Conservation (phyloP, 2,329 filamentous ascomycete species). For the Pezicula radicicola region DNA sequence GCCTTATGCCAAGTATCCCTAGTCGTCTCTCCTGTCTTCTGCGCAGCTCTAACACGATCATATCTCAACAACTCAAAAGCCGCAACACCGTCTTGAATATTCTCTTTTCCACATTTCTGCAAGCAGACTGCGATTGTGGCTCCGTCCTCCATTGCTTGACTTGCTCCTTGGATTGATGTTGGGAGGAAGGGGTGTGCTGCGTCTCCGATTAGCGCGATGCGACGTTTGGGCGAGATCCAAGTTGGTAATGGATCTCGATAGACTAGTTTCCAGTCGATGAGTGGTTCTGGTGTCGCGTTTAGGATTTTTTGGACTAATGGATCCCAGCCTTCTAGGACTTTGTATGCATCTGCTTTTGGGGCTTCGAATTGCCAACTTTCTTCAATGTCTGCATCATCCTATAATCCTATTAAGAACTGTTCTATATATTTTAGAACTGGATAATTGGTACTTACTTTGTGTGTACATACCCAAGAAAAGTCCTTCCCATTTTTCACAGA, state of each 20-base stretch:
- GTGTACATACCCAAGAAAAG: slow-evolving; percentile 53
- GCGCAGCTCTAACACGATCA: slow-evolving; percentile 17
- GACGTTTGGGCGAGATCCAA: slow-evolving; percentile 21
- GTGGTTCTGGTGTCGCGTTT: slow-evolving; percentile 17
- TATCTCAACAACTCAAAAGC: slow-evolving; percentile 19
- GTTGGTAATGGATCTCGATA: slow-evolving; percentile 26
- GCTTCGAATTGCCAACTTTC: slow-evolving; percentile 37
- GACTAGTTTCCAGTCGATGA: slow-evolving; percentile 29
- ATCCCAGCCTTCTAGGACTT: slow-evolving; percentile 19
- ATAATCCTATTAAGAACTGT: not conserved
- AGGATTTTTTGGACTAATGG: slow-evolving; percentile 20
- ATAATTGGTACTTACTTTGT: slow-evolving; percentile 35
- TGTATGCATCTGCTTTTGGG: slow-evolving; percentile 9
- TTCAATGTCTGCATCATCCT: slow-evolving; percentile 38
- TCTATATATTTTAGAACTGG: not conserved
- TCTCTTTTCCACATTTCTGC: slow-evolving; percentile 10
- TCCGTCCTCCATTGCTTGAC: slow-evolving; percentile 36
- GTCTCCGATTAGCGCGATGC: slow-evolving; percentile 34
- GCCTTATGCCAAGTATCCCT: slow-evolving; percentile 20
- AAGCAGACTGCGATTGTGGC: slow-evolving; percentile 33
- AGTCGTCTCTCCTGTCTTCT: slow-evolving; percentile 20
- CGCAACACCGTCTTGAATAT: slow-evolving; percentile 15
- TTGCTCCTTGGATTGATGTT: slow-evolving; percentile 34
- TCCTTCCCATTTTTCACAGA: slow-evolving; percentile 49
- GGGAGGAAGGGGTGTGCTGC: slow-evolving; percentile 36